Conservation (phyloP, 495 filamentous ascomycete genomes). For the Neurospora sp. region DNA sequence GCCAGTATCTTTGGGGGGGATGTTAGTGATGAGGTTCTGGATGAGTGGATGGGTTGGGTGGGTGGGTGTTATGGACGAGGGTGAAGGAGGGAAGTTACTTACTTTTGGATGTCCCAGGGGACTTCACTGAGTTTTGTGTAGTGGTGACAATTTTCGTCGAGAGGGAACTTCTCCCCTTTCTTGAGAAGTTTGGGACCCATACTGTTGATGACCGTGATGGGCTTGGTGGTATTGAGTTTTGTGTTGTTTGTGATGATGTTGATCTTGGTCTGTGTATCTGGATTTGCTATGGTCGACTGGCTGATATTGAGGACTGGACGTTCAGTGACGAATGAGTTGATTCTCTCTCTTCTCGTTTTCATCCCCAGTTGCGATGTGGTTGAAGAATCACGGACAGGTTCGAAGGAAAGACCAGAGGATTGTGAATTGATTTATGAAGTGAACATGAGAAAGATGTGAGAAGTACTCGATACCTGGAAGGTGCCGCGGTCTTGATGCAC, state of each 20-base stretch:
- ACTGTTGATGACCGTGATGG: not conserved
- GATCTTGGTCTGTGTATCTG: not conserved
- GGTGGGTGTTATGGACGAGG: too few relatives aligned
- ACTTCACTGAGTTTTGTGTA: slow-evolving; percentile 53
- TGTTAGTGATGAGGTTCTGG: too few relatives aligned
- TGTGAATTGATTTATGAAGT: not conserved
- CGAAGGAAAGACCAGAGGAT: not conserved
- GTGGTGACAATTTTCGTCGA: slow-evolving; percentile 51
- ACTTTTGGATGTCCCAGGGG: slow-evolving; percentile 73
- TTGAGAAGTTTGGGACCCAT: slow-evolving; percentile 10
- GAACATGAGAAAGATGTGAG: not conserved
- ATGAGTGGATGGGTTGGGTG: too few relatives aligned
- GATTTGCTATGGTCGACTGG: not conserved
- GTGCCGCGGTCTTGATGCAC: not conserved
- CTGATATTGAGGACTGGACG: not conserved
- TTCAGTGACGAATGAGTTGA: not conserved
- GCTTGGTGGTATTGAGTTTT: not conserved
- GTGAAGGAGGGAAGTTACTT: too few relatives aligned
- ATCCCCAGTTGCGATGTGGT: not conserved
- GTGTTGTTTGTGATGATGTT: not conserved
- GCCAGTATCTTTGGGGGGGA: slow-evolving; percentile 58
- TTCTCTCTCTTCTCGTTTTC: not conserved
- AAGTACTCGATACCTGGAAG: not conserved
- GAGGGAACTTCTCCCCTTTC: slow-evolving; percentile 22
- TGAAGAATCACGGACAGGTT: not conserved